Evolutionary conservation across 2,329 filamentous ascomycete species (phyloP), one percentile per base, ranked within the genome.

Genomic region (Sclerotinia spermophila): DNA sequence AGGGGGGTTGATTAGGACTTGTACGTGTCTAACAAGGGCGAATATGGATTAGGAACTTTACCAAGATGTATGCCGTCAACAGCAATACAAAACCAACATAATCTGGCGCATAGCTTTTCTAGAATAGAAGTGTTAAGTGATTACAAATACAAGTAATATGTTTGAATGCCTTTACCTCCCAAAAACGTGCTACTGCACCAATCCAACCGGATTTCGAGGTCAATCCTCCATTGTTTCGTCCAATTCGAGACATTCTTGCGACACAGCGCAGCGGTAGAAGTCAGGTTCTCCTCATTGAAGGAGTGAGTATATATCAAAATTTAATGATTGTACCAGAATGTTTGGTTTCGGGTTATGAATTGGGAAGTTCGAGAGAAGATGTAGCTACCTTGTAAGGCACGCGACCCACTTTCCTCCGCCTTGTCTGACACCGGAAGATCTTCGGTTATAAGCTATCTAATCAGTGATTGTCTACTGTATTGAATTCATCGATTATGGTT

Each of bases 41-140:
- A 10, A 35, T 27, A 27, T 58, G 40, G 24, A 53, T n/a, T 11
- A 42, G 53, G 27, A 3, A 69, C 79, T 82, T 73, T 78, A 90
- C 88, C 71, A 89, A 76, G 27, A 91, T 81, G 81, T 92, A 96
- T 67, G 85, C 87, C 7, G 84, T 82, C 11, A 93, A 78, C n/a
- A 98, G 84, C 53, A 92, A 80, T 2, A 84, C 82, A 73, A 98
- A 87, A 48, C 93, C 93, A 42, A 96, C 81, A 81, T 97, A 97
- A 80, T 99, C 96, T 8, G 92, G 89, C 17, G 92, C 92, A 83
- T 97, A 96, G 1, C 92, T 94, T 79, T 89, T 90, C 87, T 93
- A 77, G 59, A 76, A 68, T 75, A 6, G 38, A 71, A 27, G 1
- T 42, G 40, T 77, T 27, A 75, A 72, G 10, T 48, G 42, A 10